Percentiles rank a stretch among this genome's conserved stretches.
These are phyloP conservation scores for Alternaria rosae DNA, from an alignment of 2,329 filamentous ascomycete genomes.

Conservation along the genomic window DNA sequence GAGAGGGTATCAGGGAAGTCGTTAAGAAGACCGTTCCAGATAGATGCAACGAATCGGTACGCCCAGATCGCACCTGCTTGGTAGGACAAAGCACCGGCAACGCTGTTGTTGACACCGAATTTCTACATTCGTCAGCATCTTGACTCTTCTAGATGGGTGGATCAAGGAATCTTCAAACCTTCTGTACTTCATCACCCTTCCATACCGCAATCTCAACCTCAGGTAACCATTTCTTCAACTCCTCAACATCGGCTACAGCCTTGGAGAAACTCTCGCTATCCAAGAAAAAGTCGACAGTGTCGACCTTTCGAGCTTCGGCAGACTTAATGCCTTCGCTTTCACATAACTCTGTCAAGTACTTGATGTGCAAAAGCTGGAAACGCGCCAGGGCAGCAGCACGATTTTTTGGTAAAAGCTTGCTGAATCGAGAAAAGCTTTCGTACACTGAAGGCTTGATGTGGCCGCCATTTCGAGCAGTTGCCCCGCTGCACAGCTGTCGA, in stretches of 20 bases:
- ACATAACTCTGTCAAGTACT: slow-evolving; percentile 9
- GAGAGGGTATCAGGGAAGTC: slow-evolving; percentile 18
- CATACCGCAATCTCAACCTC: background rate
- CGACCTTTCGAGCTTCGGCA: slow-evolving; percentile 17
- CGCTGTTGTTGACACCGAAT: slow-evolving; percentile 16
- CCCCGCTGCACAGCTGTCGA: slow-evolving; percentile 34
- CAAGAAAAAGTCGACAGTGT: slow-evolving; percentile 17
- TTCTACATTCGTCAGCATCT: slow-evolving; percentile 1
- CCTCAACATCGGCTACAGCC: background rate
- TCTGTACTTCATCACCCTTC: background rate
- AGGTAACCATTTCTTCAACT: slow-evolving; percentile 1
- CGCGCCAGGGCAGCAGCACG: slow-evolving; percentile 15
- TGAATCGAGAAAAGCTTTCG: slow-evolving; percentile 15
- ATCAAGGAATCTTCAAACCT: background rate
- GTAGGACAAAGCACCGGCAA: slow-evolving; percentile 32
- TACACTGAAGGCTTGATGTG: slow-evolving; percentile 20
- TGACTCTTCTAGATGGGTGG: background rate
- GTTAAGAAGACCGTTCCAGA: slow-evolving; percentile 10
- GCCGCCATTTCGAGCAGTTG: slow-evolving; percentile 44
- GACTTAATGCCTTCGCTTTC: slow-evolving; percentile 10
- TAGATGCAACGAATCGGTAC: slow-evolving; percentile 21
- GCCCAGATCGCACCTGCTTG: slow-evolving; percentile 40
- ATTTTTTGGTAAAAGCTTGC: slow-evolving; percentile 13
- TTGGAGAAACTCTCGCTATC: slow-evolving; percentile 10
- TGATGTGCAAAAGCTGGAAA: slow-evolving; percentile 13